These are phyloP conservation scores for Thymus mandschuricus DNA, from an alignment of 257 asterid genomes.

Conservation along the genomic window DNA sequence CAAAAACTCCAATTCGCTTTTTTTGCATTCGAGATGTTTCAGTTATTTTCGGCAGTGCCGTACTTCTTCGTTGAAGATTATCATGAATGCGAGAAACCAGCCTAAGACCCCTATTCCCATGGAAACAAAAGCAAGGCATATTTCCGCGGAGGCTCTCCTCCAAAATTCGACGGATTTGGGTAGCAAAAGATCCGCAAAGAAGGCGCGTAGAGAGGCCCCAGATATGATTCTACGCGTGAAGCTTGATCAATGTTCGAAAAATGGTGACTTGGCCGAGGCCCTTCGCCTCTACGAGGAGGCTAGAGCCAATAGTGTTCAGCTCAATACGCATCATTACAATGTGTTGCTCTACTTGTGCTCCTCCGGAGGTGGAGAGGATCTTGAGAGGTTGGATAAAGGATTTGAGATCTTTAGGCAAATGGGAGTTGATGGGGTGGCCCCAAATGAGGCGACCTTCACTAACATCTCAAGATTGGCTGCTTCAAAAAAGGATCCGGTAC, in stretches of 20 bases:
- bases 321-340: constrained; percentile 72
- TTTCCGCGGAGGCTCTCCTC: constrained; percentile 49
- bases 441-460: constrained; percentile 91
- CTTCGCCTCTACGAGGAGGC: constrained; percentile 81
- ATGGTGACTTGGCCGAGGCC: constrained; percentile 63
- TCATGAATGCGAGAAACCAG: constrained; percentile 29
- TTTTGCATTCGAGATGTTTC: constrained; percentile 35
- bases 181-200: constrained; percentile 43
- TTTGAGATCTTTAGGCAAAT: constrained; percentile 77
- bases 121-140: constrained; percentile 39
- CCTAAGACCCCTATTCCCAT: constrained; percentile 33
- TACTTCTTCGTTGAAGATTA: constrained; percentile 15
- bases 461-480: constrained; percentile 92
- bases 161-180: constrained; percentile 30
- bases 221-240: constrained; percentile 57
- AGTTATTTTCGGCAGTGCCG: constrained; percentile 18
- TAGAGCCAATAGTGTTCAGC: constrained; percentile 47
- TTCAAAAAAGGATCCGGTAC: constrained; percentile 72
- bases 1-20: constrained; percentile 34
- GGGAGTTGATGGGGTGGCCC: constrained; percentile 63
- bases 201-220: constrained; percentile 53
- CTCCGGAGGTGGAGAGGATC: constrained; percentile 33
- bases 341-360: constrained; percentile 78
- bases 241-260: constrained; percentile 66
- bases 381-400: constrained; percentile 60